Evolutionary conservation across 2,329 filamentous ascomycete genomes (phyloP).

Genomic region (Colletotrichum chrysophilum): DNA sequence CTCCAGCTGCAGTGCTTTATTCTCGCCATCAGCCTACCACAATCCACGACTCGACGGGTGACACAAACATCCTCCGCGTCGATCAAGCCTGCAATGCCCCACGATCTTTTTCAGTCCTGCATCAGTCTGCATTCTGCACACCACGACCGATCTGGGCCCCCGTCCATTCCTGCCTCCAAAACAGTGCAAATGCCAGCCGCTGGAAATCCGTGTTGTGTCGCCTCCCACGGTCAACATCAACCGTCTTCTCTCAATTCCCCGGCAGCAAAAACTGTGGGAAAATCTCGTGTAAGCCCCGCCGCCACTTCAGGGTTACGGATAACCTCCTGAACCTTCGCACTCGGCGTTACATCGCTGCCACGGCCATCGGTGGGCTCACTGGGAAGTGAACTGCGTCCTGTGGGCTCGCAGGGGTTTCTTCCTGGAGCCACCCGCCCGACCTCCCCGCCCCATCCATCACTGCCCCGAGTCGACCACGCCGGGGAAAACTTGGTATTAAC

Average conservation of each 20-base stretch:
- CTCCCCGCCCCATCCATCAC: background rate
- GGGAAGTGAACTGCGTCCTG: background rate
- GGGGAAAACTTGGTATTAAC: background rate
- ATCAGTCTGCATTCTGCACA: background rate
- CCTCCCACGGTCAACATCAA: background rate
- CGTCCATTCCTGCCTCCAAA: background rate
- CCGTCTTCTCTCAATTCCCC: background rate
- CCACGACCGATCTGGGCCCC: background rate
- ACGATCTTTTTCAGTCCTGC: background rate
- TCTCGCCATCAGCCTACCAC: background rate
- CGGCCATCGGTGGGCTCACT: slow-evolving; percentile 6
- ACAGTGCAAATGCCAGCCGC: background rate
- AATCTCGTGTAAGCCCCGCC: background rate
- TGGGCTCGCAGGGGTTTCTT: background rate
- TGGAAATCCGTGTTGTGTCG: background rate
- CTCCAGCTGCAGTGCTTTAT: background rate
- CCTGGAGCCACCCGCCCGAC: background rate
- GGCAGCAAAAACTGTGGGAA: background rate
- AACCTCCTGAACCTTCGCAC: background rate
- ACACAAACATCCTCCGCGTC: background rate
- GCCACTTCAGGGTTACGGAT: background rate
- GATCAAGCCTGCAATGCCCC: slow-evolving; percentile 15
- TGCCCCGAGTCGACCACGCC: background rate
- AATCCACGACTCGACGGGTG: background rate
- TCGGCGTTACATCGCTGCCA: slow-evolving; percentile 9